Conservation (phyloP, 345 rosid genomes). For the Gossypium thurberi region DNA sequence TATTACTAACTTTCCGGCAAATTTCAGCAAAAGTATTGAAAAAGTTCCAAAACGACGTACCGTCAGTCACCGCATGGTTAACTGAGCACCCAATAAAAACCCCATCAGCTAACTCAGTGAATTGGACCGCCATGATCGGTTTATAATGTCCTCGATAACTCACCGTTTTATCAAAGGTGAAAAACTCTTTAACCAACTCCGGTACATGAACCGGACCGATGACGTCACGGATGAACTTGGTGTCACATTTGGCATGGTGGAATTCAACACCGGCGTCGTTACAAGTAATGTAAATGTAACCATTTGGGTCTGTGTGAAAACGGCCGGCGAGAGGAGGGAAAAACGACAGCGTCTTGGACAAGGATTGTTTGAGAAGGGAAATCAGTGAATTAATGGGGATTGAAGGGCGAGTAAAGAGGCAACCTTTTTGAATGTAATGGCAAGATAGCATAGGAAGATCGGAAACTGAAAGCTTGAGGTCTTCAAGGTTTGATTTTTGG, state of each 20-base stretch:
- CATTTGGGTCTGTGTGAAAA: constrained; percentile 41
- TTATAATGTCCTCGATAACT: constrained; percentile 66
- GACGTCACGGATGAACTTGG: constrained; percentile 34
- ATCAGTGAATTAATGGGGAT: constrained; percentile 24
- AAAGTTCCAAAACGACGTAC: constrained; percentile 94
- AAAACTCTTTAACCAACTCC: constrained; percentile 45
- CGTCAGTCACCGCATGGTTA: constrained; percentile 79
- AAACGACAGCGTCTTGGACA: constrained; percentile 42
- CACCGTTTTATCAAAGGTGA: constrained; percentile 51
- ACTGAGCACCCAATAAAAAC: constrained; percentile 68
- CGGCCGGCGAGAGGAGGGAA: constrained; percentile 97
- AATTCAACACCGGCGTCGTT: constrained; percentile 74
- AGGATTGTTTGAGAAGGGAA: constrained; percentile 42
- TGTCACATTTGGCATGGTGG: constrained; percentile 40
- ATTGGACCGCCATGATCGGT: constrained; percentile 79
- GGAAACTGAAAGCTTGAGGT: constrained; percentile 81
- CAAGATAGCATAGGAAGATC: constrained; percentile 99
- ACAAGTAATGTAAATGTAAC: constrained; percentile 53
- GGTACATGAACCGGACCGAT: constrained; percentile 54
- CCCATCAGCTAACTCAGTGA: constrained; percentile 71
- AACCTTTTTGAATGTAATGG: constrained; percentile 88
- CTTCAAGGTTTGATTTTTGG: constrained; percentile 41
- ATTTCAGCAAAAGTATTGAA: constrained; percentile 77
- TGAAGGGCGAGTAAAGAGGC: constrained; percentile 53
- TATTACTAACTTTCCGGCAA: constrained; percentile 37